These are phyloP conservation scores for Jamesozyma lodderae DNA, from an alignment of 805 yeast genomes.

Conservation along the genomic window DNA sequence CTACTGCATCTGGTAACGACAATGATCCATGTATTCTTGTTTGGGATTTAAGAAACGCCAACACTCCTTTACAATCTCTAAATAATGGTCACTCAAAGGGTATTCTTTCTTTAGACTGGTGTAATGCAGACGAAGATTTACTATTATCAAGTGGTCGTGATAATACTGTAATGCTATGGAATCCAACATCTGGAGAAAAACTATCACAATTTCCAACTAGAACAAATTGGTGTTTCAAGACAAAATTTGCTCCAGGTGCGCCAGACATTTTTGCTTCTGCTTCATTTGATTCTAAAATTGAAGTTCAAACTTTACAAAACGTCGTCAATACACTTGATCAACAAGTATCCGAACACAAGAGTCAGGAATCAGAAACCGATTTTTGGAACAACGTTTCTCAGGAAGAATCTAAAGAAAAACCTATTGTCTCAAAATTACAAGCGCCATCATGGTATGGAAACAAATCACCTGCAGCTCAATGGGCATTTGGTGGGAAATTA, in stretches of 20 bases:
- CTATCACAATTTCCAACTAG: conserved; percentile 86
- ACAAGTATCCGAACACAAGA: conserved; percentile 24
- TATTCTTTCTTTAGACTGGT: conserved; percentile 88
- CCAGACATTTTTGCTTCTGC: conserved; percentile 89
- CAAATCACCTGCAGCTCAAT: conserved; percentile 57
- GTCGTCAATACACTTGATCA: conserved; percentile 23
- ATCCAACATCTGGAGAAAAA: conserved; percentile 63
- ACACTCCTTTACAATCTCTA: conserved; percentile 73
- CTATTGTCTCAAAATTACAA: conserved; percentile 51
- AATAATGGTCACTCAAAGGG: conserved; percentile 74
- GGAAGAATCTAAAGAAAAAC: conserved; percentile 64
- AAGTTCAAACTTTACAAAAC: conserved; percentile 82
- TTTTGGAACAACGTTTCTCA: conserved; percentile 77
- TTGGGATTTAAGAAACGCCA: conserved; percentile 93
- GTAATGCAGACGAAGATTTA: conserved; percentile 66
- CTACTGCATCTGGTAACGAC: conserved; percentile 82
- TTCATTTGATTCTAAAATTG: conserved; percentile 75
- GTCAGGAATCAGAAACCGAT: conserved; percentile 48
- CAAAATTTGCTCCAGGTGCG: conserved; percentile 75
- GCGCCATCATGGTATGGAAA: conserved; percentile 86
- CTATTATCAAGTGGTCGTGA: conserved; percentile 90
- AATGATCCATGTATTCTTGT: conserved; percentile 68
- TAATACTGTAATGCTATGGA: conserved; percentile 82
- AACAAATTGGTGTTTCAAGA: conserved; percentile 88
- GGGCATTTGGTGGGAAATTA: conserved; percentile 92